These are phyloP conservation scores for Blastobotrys muscicola DNA, from an alignment of 805 yeast genomes.

Conservation along the genomic window DNA sequence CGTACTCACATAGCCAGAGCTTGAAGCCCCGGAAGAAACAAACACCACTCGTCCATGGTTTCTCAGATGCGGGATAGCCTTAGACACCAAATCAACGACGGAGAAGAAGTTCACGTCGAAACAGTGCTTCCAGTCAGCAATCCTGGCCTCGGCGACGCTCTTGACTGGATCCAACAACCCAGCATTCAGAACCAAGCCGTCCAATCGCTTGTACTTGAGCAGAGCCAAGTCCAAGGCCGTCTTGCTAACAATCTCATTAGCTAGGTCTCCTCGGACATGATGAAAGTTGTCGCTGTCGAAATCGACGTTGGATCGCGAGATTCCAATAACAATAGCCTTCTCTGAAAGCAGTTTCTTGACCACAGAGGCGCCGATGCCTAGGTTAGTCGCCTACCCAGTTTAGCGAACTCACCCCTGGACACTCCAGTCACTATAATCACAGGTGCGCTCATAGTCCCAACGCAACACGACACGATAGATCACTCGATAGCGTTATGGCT, in stretches of 20 bases:
- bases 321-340: constrained; percentile 46
- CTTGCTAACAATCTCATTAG: constrained; percentile 29
- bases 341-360: constrained; percentile 42
- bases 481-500: too few species aligned
- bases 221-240: constrained; percentile 36
- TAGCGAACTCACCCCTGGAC: constrained; percentile 23
- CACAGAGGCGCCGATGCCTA: constrained; percentile 75
- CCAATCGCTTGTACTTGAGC: constrained; percentile 38
- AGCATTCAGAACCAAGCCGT: constrained; percentile 57
- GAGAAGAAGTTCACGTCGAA: constrained; percentile 77
- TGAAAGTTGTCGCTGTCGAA: constrained; percentile 15
- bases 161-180: constrained; percentile 73
- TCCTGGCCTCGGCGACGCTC: constrained; percentile 40
- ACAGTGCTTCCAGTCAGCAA: constrained; percentile 49
- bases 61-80: constrained; percentile 49
- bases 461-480: too few species aligned
- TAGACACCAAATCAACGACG: constrained; percentile 45
- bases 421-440: constrained; percentile 29
- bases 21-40: constrained; percentile 80
- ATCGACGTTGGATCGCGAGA: constrained; percentile 51
- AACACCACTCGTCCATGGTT: constrained; percentile 57
- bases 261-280: constrained; percentile 44
- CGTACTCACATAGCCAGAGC: constrained; percentile 35
- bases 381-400: neutral
- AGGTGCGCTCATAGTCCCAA: neutral